phyloP scores from a whole-genome alignment of 148 eudicot genomes.

The Agrostemma githago region DNA sequence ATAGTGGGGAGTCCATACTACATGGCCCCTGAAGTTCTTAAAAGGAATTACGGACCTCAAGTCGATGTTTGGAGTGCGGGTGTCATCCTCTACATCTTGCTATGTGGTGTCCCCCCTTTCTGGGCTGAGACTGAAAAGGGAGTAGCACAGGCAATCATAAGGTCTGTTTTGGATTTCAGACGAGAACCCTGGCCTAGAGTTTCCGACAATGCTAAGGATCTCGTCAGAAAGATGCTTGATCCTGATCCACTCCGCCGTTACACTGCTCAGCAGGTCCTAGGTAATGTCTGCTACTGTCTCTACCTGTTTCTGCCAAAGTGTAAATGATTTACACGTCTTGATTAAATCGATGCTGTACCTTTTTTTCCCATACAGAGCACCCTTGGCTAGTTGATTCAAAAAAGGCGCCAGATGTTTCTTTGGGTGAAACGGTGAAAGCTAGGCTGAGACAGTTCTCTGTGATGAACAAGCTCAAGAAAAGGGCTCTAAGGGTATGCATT shows the following conservation, averaged over 20 bases:
- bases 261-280: conserved; percentile 63
- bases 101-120: conserved; percentile 59
- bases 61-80: conserved; percentile 56
- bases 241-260: conserved; percentile 54
- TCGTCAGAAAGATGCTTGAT: conserved; percentile 60
- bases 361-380: conserved; percentile 50
- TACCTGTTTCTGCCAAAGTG: background rate
- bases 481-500: conserved; percentile 63
- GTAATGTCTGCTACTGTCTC: conserved; percentile 27
- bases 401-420: conserved; percentile 67
- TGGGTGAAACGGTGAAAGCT: conserved; percentile 71
- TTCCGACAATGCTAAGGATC: conserved; percentile 66
- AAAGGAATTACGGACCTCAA: conserved; percentile 49
- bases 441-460: conserved; percentile 73
- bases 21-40: conserved; percentile 57
- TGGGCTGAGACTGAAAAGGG: conserved; percentile 88
- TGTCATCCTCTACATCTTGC: conserved; percentile 56
- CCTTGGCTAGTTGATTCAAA: conserved; percentile 71
- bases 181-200: conserved; percentile 75
- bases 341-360: background rate
- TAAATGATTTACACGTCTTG: background rate
- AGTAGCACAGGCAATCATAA: conserved; percentile 62
- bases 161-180: conserved; percentile 48
- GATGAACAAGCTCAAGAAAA: conserved; percentile 88
- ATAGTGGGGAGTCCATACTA: conserved; percentile 59